These are phyloP conservation scores for Cryphonectria radicalis DNA, from an alignment of 2,329 filamentous ascomycete genomes.

Conservation along the genomic window DNA sequence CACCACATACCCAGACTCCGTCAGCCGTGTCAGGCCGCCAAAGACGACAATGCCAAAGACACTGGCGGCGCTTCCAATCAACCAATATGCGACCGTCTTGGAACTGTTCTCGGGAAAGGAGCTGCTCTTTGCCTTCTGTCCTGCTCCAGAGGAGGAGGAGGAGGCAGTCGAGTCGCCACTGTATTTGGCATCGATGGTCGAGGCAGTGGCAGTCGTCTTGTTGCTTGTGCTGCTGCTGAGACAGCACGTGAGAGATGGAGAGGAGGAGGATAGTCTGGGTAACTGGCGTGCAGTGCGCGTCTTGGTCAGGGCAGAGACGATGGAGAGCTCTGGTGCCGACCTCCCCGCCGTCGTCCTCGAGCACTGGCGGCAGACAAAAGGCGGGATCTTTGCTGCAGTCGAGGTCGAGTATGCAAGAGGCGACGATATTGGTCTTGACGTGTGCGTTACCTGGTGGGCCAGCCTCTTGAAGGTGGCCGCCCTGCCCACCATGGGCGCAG, in stretches of 20 bases:
- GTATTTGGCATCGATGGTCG: conserved; percentile 7
- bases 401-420: conserved; percentile 19
- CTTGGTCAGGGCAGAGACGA: conserved; percentile 13
- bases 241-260: conserved; percentile 11
- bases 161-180: background rate
- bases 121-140: conserved; percentile 34
- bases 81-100: conserved; percentile 86
- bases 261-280: conserved; percentile 3
- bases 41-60: conserved; percentile 98
- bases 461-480: conserved; percentile 21
- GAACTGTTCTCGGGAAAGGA: conserved; percentile 66
- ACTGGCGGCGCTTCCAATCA: conserved; percentile 86
- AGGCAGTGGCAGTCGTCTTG: conserved; percentile 19
- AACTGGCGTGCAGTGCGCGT: conserved; percentile 8
- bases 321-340: background rate
- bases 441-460: conserved; percentile 21
- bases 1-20: conserved; percentile 81
- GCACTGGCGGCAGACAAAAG: conserved; percentile 54
- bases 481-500: conserved; percentile 23
- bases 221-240: conserved; percentile 25
- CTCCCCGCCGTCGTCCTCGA: conserved; percentile 30
- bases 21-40: conserved; percentile 89
- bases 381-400: conserved; percentile 31
- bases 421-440: conserved; percentile 8
- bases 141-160: background rate